phyloP scores from a whole-genome alignment of 345 rosid genomes.

The Ceriops zippeliana region DNA sequence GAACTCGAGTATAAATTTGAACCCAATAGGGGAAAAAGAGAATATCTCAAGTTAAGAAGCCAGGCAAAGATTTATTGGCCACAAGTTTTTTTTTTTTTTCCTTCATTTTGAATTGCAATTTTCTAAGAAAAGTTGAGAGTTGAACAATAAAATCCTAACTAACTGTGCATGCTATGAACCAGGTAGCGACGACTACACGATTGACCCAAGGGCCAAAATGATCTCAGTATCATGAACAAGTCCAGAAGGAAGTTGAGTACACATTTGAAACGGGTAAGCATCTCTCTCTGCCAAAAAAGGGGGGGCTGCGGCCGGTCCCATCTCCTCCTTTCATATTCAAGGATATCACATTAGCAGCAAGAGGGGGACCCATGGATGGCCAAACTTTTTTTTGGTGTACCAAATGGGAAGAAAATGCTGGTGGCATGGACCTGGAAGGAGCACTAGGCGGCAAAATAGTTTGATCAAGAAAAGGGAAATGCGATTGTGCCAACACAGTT shows the following conservation, averaged over 20 bases:
- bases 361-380: too few relatives aligned
- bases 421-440: constrained; percentile 9
- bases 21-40: too few relatives aligned
- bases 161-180: too few relatives aligned
- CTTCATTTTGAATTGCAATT: too few relatives aligned
- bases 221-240: background rate
- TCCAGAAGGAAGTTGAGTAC: background rate
- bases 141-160: too few relatives aligned
- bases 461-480: background rate
- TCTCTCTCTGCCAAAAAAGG: background rate
- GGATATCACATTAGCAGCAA: background rate
- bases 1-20: too few relatives aligned
- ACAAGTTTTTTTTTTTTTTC: too few relatives aligned
- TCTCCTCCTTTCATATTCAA: background rate
- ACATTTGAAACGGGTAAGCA: constrained; percentile 6
- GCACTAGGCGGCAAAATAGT: constrained; percentile 28
- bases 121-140: too few relatives aligned
- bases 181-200: too few relatives aligned
- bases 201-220: too few relatives aligned
- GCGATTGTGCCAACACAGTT: background rate
- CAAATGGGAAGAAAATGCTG: background rate
- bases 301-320: constrained; percentile 11
- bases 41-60: too few relatives aligned
- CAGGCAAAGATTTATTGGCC: too few relatives aligned
- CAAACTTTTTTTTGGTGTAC: background rate